Conservation (phyloP, 805 yeast species). For the Alloascoidea africana region DNA sequence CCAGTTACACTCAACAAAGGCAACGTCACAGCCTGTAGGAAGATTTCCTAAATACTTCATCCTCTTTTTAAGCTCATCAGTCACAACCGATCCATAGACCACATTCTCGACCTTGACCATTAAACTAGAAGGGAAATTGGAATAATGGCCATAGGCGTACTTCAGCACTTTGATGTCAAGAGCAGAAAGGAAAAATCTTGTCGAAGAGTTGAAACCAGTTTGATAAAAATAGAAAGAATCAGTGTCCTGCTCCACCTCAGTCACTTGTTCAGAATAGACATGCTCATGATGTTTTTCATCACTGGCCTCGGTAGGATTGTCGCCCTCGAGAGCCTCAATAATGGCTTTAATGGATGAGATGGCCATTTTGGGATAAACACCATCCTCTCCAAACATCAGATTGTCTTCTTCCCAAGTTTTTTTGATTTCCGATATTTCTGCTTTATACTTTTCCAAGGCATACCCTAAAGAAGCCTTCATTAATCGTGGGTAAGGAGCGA, state of each 20-base stretch:
- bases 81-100: conserved; percentile 44
- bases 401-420: conserved; percentile 41
- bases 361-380: conserved; percentile 38
- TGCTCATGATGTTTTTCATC: conserved; percentile 4
- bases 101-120: conserved; percentile 55
- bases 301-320: conserved; percentile 8
- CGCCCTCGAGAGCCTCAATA: conserved; percentile 23
- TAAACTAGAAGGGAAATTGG: conserved; percentile 53
- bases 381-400: conserved; percentile 44
- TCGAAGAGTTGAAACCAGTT: conserved; percentile 53
- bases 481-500: conserved; percentile 46
- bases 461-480: conserved; percentile 49
- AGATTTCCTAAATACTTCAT: conserved; percentile 67
- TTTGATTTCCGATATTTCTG: conserved; percentile 41
- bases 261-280: conserved; percentile 4
- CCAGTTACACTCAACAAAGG: conserved; percentile 84
- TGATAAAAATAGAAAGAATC: conserved; percentile 62
- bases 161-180: conserved; percentile 66
- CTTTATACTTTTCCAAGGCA: conserved; percentile 34
- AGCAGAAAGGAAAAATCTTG: conserved; percentile 56
- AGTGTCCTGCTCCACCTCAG: conserved; percentile 18
- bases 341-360: conserved; percentile 33
- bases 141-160: conserved; percentile 43
- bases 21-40: conserved; percentile 76
- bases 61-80: conserved; percentile 42